Evolutionary conservation across 306 rosid species (phyloP).

Genomic region (Sindora glabra): DNA sequence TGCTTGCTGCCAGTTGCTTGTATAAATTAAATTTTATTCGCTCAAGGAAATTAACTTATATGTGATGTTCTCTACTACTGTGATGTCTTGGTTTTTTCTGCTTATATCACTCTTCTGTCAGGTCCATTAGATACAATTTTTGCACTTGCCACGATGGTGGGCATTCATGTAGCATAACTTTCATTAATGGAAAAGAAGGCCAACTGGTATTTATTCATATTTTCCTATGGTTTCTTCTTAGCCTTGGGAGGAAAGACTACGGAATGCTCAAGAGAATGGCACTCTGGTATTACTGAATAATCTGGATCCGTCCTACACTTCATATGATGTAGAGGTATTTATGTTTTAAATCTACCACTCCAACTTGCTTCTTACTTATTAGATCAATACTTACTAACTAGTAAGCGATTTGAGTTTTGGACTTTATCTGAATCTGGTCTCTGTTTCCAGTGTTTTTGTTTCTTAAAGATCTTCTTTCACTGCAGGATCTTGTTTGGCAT

Average conservation of each 20-base stretch:
- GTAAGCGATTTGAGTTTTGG: not conserved
- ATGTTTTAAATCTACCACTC: not conserved
- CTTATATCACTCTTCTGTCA: no score
- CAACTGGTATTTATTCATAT: not conserved
- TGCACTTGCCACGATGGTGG: not conserved
- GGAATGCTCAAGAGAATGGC: conserved; percentile 31
- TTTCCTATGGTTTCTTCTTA: conserved; percentile 13
- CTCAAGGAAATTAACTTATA: no score
- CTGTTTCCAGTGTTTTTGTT: not conserved
- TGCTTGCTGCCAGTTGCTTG: not conserved
- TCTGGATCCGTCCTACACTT: conserved; percentile 50
- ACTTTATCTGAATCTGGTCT: not conserved
- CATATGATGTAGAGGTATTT: conserved; percentile 50
- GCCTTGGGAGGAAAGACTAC: conserved; percentile 49
- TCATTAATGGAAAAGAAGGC: not conserved
- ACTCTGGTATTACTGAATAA: conserved; percentile 45
- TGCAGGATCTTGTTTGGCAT: conserved; percentile 46
- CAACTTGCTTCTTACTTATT: not conserved
- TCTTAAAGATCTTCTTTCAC: not conserved
- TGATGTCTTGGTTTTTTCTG: no score
- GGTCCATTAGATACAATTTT: no score
- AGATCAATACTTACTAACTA: not conserved
- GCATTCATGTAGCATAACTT: not conserved
- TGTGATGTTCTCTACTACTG: no score
- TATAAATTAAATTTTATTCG: no score